phyloP scores from a whole-genome alignment of 441 rosid genomes.

The Corymbia calophylla region DNA sequence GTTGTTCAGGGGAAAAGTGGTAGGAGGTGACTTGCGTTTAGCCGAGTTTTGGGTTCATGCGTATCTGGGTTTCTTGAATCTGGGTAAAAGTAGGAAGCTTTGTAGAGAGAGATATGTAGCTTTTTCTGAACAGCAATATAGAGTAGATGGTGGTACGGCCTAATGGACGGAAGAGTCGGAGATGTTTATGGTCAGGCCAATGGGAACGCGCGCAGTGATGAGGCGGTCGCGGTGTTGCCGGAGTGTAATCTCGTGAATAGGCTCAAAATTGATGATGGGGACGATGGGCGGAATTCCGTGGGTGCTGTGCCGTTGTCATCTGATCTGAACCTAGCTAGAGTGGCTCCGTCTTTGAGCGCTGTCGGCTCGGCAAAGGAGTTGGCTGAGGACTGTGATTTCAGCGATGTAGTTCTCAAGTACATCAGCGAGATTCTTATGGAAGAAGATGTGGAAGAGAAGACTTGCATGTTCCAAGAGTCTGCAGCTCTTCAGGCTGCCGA shows the following conservation, averaged over 20 bases:
- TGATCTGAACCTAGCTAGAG: not conserved
- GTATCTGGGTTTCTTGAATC: not conserved
- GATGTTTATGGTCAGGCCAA: not conserved
- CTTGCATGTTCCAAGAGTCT: conserved; percentile 33
- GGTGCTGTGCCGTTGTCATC: conserved; percentile 7
- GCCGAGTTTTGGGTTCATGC: not conserved
- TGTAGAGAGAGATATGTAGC: not conserved
- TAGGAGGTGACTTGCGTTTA: not conserved
- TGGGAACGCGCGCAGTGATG: not conserved
- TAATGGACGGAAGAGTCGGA: not conserved
- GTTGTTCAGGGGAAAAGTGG: not conserved
- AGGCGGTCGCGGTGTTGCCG: not conserved
- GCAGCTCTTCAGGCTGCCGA: conserved; percentile 44
- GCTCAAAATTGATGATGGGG: conserved; percentile 6
- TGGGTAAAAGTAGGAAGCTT: not conserved
- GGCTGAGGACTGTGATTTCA: conserved; percentile 29
- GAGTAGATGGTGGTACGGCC: not conserved
- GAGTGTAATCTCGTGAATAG: conserved; percentile 13
- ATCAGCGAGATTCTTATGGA: conserved; percentile 35
- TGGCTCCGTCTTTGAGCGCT: not conserved
- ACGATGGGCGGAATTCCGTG: not conserved
- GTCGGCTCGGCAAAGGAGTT: conserved; percentile 6
- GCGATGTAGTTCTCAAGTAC: conserved; percentile 34
- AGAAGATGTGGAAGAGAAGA: conserved; percentile 35
- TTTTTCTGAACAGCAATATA: not conserved